Base-by-base conservation (phyloP, 1,284 basidiomycete genomes). In the Ustilago tritici region DNA sequence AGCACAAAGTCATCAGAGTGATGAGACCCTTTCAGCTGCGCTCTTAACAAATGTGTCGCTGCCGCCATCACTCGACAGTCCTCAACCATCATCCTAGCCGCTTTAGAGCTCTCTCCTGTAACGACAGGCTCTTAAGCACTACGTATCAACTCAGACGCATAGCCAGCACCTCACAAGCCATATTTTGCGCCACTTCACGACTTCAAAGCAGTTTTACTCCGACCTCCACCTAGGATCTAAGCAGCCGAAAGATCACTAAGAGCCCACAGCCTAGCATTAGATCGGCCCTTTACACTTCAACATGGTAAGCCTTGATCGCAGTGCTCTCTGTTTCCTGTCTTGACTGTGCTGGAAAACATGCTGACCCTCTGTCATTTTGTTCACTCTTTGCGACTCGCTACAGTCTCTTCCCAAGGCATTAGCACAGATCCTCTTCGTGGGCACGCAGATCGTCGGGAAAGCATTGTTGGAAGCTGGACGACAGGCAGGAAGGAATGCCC, bases 401-500 rank as follows among this genome's bases (percentile, higher is more conserved):
- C 72, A 84, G 83, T 83, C 82, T 43, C 66, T 86, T n/a, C 87
- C 87, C 28, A 83, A 90, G 87, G 89, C 91, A 74, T 88, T 96
- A 53, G 90, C 94, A 19, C 94, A 95, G 86, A 93, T 97, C 72
- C 88, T 94, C 62, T 87, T 95, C 43, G 90, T 92, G 49, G 93
- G 93, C 31, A 89, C 90, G 40, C 91, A 91, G 87, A 95, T 95
- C 79, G 88, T 99, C 61, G 95, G 96, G 63, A 95, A 92, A 87
- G 97, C 97, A 43, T 91, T 98, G 70, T 88, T 90, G 47, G 95
- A 95, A 84, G 96, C 96, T 6, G 94, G 94, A 53, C 89, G 90
- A 81, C 97, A 99, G 87, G 96, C 96, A 11, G 91, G 93, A 56
- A 92, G 93, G 89, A 99, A 98, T 90, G 94, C 94, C 31, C 89